Evolutionary conservation across 208 protist species (phyloP).

Genomic region (Leishmania arabica): DNA sequence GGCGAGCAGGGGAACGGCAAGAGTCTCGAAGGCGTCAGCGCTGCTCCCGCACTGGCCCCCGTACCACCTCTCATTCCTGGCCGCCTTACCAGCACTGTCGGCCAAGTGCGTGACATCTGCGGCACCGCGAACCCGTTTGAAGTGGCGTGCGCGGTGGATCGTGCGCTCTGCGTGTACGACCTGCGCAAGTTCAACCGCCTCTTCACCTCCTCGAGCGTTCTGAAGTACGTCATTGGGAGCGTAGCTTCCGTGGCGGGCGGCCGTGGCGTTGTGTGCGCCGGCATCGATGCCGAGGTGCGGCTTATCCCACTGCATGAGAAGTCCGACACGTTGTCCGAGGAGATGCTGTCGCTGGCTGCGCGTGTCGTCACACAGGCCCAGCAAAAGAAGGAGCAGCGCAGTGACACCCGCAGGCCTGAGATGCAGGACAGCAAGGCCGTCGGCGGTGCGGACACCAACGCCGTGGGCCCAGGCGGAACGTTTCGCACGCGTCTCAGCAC

Average conservation of each 20-base stretch:
- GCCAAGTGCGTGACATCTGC: slow-evolving; percentile 56
- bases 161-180: slow-evolving; percentile 75
- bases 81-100: slow-evolving; percentile 58
- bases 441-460: slow-evolving; percentile 16
- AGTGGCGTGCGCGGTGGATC: slow-evolving; percentile 62
- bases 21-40: background rate
- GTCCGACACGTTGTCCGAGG: background rate
- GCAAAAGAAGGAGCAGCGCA: slow-evolving; percentile 25
- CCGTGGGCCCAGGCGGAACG: slow-evolving; percentile 36
- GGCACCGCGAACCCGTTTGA: slow-evolving; percentile 59
- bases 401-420: slow-evolving; percentile 1
- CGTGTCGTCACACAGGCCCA: slow-evolving; percentile 17
- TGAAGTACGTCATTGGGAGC: slow-evolving; percentile 77
- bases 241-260: slow-evolving; percentile 54
- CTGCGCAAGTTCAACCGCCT: slow-evolving; percentile 76
- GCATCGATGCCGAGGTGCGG: slow-evolving; percentile 68
- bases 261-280: slow-evolving; percentile 58
- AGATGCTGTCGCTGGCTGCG: slow-evolving; percentile 15
- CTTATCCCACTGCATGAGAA: slow-evolving; percentile 41
- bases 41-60: background rate
- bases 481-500: slow-evolving; percentile 82
- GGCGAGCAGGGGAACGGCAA: background rate
- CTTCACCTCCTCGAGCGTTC: slow-evolving; percentile 59
- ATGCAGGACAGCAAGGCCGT: slow-evolving; percentile 9
- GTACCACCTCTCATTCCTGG: slow-evolving; percentile 40